Base-by-base conservation (phyloP, 225 moss, liverwort and hornwort species). In the Neckera pumila region DNA sequence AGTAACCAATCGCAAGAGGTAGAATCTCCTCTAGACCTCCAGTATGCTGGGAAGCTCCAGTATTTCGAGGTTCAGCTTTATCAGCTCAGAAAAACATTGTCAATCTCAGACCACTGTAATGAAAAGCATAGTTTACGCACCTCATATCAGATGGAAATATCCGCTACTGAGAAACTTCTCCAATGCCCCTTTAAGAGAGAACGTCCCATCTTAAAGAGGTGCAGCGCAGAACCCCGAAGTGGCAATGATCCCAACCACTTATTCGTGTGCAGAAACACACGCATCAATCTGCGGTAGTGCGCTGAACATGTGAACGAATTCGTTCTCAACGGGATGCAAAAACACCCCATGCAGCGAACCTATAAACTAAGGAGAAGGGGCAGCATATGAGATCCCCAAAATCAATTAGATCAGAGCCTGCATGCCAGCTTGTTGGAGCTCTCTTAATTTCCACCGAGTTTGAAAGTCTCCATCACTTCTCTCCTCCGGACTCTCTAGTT, bases 351-450 rank as follows among this genome's bases (percentile, higher is more conserved):
- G 89, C 73, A 90, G 83, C 58, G 74, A 69, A 80, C 62, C 63
- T 87, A 59, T 43, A 65, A 89, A 85, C 72, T 81, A 87, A 84
- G 33, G 51, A 62, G 71, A n/a, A 67, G 77, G 67, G 36, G 45
- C 34, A 62, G 70, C 71, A 90, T 26, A 42, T 83, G 69, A 51
- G 72, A 78, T 85, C 86, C 88, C 83, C 62, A 28, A 72, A 90
- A 85, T 79, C 56, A 81, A 86, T 92, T 91, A 99, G 86, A 99
- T 97, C 76, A 99, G 95, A 76, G 99, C 97, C 86, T 96, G 97
- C 85, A 99, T 96, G 89, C 99, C 99, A 85, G 95, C 88, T 91
- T 99, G 97, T 89, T 99, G 99, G 95, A 99, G 94, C 91, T 99
- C 99, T 90, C 99, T 93, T 73, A 99, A 88, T 88, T 97, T 97